Conservation (phyloP, 148 eudicot species). For the Euryodendron excelsum region DNA sequence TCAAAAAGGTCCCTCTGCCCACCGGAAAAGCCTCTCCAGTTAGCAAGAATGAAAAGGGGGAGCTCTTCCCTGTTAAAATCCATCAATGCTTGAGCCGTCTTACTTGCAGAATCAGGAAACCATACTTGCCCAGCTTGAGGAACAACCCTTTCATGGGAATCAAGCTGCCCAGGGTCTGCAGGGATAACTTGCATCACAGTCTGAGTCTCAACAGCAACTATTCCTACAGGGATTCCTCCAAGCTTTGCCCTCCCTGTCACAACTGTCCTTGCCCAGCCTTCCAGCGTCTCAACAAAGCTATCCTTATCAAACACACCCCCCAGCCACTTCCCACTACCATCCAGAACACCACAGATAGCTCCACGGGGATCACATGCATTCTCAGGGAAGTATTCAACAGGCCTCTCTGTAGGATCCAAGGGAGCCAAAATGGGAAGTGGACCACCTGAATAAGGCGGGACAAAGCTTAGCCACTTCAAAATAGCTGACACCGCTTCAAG, state of each 20-base stretch:
- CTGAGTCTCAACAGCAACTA: constrained; percentile 95
- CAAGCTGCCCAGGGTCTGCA: constrained; percentile 97
- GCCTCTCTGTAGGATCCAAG: constrained; percentile 75
- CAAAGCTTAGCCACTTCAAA: constrained; percentile 89
- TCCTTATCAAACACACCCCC: constrained; percentile 93
- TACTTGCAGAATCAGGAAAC: constrained; percentile 98
- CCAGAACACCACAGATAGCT: constrained; percentile 67
- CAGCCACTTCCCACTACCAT: constrained; percentile 70
- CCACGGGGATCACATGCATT: constrained; percentile 92
- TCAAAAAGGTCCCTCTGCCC: constrained; percentile 98
- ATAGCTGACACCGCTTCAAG: constrained; percentile 86
- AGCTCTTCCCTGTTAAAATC: constrained; percentile 95
- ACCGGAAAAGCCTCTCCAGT: constrained; percentile 99
- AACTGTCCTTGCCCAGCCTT: constrained; percentile 99
- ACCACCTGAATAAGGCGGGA: constrained; percentile 77
- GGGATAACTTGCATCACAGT: constrained; percentile 97
- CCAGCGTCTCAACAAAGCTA: constrained; percentile 89
- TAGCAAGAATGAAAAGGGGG: constrained; percentile 93
- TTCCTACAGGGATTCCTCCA: constrained; percentile 95
- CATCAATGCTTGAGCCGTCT: constrained; percentile 97
- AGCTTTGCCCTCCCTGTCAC: constrained; percentile 98
- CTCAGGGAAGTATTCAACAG: constrained; percentile 83
- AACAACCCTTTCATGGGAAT: constrained; percentile 94
- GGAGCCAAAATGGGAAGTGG: constrained; percentile 80
- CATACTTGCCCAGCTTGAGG: constrained; percentile 99